These are phyloP conservation scores for Phylloporus arenicola DNA, from an alignment of 768 basidiomycete species.

Conservation along the genomic window DNA sequence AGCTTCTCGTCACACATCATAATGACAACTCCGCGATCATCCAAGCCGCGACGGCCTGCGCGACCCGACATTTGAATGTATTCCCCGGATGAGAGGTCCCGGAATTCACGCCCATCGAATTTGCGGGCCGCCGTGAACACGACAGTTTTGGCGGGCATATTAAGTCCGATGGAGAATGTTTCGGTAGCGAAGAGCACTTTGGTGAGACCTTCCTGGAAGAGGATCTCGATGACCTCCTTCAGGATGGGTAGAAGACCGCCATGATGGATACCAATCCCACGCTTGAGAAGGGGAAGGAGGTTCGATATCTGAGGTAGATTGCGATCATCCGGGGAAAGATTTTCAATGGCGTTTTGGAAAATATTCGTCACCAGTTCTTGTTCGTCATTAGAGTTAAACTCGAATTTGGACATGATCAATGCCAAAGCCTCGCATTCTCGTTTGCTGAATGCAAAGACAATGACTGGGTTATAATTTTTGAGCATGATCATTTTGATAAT, in stretches of 20 bases:
- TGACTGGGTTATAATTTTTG: constrained; percentile 97
- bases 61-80: constrained; percentile 99
- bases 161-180: constrained; percentile 95
- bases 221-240: constrained; percentile 98
- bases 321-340: constrained; percentile 80
- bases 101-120: constrained; percentile 93
- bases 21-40: constrained; percentile 98
- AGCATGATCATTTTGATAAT: constrained; percentile 98
- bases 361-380: constrained; percentile 81
- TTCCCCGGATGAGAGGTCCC: constrained; percentile 90
- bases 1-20: constrained; percentile 99
- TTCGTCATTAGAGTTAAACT: constrained; percentile 91
- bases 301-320: constrained; percentile 91
- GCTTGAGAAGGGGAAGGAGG: constrained; percentile 84
- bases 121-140: constrained; percentile 95
- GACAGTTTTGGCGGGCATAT: constrained; percentile 99
- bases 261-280: constrained; percentile 98
- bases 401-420: constrained; percentile 87
- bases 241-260: constrained; percentile 95
- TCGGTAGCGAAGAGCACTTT: constrained; percentile 98
- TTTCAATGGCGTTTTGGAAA: constrained; percentile 92
- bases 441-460: constrained; percentile 97
- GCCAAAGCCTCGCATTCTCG: constrained; percentile 95
- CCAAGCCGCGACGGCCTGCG: constrained; percentile 92
- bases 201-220: constrained; percentile 97